Conservation (phyloP, 331 rosid genomes). For the Telfairia occidentalis region DNA sequence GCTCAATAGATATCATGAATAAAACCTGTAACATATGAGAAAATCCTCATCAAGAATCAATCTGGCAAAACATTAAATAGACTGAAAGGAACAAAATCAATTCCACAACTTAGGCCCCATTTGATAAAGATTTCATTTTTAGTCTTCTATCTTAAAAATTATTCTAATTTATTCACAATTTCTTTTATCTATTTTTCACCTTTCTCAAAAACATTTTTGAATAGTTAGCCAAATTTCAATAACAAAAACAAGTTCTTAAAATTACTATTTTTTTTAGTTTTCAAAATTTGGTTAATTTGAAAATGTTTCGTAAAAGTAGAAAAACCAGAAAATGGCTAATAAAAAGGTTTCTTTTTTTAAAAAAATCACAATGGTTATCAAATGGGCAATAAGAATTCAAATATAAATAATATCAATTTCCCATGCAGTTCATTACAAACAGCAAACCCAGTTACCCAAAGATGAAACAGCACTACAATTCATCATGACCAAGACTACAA, state of each 20-base stretch:
- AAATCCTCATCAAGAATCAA: conserved; percentile 16
- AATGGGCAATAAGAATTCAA: neutral
- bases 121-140: neutral
- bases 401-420: neutral
- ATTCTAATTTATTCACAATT: neutral
- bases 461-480: neutral
- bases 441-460: neutral
- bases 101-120: neutral
- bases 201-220: neutral
- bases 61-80: neutral
- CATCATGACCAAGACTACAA: neutral
- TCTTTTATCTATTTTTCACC: neutral
- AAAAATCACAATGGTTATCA: neutral
- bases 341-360: neutral
- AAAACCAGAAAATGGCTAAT: neutral
- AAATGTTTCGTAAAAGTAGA: neutral
- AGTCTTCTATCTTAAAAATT: neutral
- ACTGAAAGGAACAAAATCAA: neutral
- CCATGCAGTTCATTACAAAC: neutral
- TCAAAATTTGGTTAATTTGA: neutral
- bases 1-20: conserved; percentile 97
- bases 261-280: neutral
- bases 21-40: conserved; percentile 46
- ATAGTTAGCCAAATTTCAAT: neutral
- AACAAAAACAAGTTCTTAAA: neutral